Base-by-base conservation (phyloP, 2,329 filamentous ascomycete genomes). In the Lithohypha guttulata region DNA sequence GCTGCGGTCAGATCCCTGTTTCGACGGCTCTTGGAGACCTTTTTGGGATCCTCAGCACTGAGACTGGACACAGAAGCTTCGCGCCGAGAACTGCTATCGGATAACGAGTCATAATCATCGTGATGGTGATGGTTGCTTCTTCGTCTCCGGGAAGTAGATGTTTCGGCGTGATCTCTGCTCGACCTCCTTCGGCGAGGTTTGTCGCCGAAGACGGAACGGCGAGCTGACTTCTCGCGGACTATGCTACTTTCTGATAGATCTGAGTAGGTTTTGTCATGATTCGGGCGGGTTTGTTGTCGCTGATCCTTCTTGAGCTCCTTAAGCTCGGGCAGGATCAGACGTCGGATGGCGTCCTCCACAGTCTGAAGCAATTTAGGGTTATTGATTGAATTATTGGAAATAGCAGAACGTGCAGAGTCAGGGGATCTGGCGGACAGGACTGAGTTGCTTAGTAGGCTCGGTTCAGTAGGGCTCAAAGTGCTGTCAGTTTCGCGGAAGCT, bases 221-320 rank as follows among this genome's bases (percentile, higher is more conserved):
- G 66, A 32, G 65, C 60, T 21, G 70, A 56, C 11, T 65, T 64
- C 39, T 80, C 77, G 45, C 71, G 69, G 3, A 70, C 70, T 15
- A 65, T 58, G 15, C 68, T 69, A 43, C 65, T 80, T 52, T 60
- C 73, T 55, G 62, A 74, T 48, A 61, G 68, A 46, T 77, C 68
- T 1, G 79, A 79, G 51, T 76, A 68, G 56, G 73, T 67, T 44
- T 77, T 73, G 39, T 68, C 69, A 20, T 80, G 73, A 21, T 75
- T 8, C 75, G 75, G 51, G 77, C 48, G 81, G 73, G 48, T 81
- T 80, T 58, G 45, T 32, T 30, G 25, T 9, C 84, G 87, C 57
- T 89, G 83, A 55, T 94, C 86, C 52, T 87, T 78, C 59, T 94
- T 95, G 39, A 98, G 68, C 7, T 86, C 84, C 51, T 85, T 89